Conservation (phyloP, 2,329 filamentous ascomycete genomes). For the Diaporthe ampelina region DNA sequence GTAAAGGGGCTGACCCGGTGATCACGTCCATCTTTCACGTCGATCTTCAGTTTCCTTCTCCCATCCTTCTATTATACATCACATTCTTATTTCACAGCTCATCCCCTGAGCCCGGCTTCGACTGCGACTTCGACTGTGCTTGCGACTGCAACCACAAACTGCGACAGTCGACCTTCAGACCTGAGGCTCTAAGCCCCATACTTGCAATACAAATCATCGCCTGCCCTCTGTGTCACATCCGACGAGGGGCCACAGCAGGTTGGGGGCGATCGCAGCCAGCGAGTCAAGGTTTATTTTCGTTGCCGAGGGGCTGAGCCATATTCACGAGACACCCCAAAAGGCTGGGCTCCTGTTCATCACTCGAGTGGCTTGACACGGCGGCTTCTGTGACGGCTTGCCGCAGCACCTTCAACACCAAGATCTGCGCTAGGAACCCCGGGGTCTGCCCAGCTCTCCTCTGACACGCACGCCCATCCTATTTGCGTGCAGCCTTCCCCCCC, state of each 20-base stretch:
- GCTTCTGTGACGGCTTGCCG: constrained; percentile 26
- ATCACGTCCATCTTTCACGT: constrained; percentile 19
- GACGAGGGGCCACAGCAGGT: constrained; percentile 10
- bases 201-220: background rate
- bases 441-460: constrained; percentile 22
- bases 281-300: constrained; percentile 18
- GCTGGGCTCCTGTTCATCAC: constrained; percentile 30
- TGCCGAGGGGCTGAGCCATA: constrained; percentile 38
- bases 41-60: constrained; percentile 15
- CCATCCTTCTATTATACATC: background rate
- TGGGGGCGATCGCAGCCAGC: background rate
- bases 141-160: background rate
- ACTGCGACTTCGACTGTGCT: background rate
- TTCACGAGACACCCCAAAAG: constrained; percentile 33
- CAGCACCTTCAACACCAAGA: constrained; percentile 10
- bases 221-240: constrained; percentile 1
- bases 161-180: background rate
- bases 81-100: constrained; percentile 9
- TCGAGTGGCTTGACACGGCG: constrained; percentile 29
- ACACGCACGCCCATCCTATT: constrained; percentile 20
- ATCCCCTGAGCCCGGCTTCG: constrained; percentile 20
- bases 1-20: constrained; percentile 25
- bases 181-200: constrained; percentile 11
- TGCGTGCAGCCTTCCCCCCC: constrained; percentile 27
- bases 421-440: constrained; percentile 30